Percentiles rank a stretch among this genome's conserved stretches.
Conservation (phyloP, 495 filamentous ascomycete species). For the Massariosphaeria phaeospora region DNA sequence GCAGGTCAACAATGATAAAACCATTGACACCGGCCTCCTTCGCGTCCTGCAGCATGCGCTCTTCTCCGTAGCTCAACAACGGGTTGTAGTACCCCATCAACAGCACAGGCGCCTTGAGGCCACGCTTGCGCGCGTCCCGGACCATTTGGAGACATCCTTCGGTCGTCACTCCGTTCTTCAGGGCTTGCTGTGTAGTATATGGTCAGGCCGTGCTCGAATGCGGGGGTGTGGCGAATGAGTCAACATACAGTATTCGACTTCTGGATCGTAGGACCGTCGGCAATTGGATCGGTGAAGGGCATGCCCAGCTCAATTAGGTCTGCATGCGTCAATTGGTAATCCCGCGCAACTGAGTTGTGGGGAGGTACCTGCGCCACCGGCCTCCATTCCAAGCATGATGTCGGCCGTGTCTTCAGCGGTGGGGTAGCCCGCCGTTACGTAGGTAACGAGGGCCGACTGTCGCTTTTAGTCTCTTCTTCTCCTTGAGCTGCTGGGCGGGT, state of each 20-base stretch:
- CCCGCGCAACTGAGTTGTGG: neutral
- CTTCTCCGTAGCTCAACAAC: slow-evolving; percentile 85
- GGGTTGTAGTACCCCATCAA: slow-evolving; percentile 99
- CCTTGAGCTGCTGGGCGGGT: neutral
- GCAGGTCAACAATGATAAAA: slow-evolving; percentile 95
- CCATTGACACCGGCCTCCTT: slow-evolving; percentile 85
- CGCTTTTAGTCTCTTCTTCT: slow-evolving; percentile 8
- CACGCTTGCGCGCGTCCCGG: slow-evolving; percentile 65
- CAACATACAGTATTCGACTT: slow-evolving; percentile 44
- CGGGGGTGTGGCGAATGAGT: slow-evolving; percentile 32
- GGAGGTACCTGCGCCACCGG: slow-evolving; percentile 75
- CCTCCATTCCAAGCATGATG: slow-evolving; percentile 83
- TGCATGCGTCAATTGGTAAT: slow-evolving; percentile 38
- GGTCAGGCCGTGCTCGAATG: slow-evolving; percentile 4
- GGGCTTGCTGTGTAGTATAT: slow-evolving; percentile 49
- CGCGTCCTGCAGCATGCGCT: slow-evolving; percentile 78
- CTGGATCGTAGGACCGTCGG: slow-evolving; percentile 91
- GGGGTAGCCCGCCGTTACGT: slow-evolving; percentile 93
- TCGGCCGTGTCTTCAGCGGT: slow-evolving; percentile 74
- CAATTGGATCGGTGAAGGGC: slow-evolving; percentile 97
- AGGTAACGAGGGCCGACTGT: slow-evolving; percentile 79
- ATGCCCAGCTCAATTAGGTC: slow-evolving; percentile 82
- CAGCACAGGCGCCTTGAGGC: slow-evolving; percentile 74
- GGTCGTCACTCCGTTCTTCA: slow-evolving; percentile 83
- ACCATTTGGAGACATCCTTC: slow-evolving; percentile 72